Base-by-base conservation (phyloP, 371 early-diverging fungal genomes). In the Mucor racemosus region DNA sequence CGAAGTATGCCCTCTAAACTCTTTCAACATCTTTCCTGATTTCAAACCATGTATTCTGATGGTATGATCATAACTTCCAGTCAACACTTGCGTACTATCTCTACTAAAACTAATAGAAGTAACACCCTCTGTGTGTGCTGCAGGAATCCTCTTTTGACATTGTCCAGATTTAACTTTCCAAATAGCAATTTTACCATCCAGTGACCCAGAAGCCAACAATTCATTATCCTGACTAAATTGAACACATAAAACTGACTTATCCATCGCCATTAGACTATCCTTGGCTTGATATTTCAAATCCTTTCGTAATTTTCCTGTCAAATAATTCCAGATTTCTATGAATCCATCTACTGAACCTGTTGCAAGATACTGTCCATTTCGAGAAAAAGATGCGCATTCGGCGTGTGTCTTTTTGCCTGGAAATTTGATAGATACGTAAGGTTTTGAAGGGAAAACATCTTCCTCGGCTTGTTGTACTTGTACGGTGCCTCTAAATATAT, bases 271-370 rank as follows among this genome's bases (percentile, higher is more conserved):
- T 53, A 91, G 73, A 7, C 60, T 19, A 34, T 59, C 73, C 67
- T 93, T 91, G 0, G 90, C 90, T 76, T 98, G 98, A 75, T 96
- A 98, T 60, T 84, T 82, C 48, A 98, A 76, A 73, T 97, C 97
- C 61, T 84, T 90, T 21, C 96, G 81, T 17, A 96, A 78, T 66
- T 96, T 97, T 1, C 95, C 97, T 3, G 95, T 95, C 58, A 89
- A 76, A 59, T 88, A 87, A 69, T 96, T 94, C 96, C 96, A 98
- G 14, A 98, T 74, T 75, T 98, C 97, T 59, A 98, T 92, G 66
- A 97, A 92, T 1, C 98, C 98, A 82, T 97, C 97, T 36, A 86
- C 78, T 42, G 92, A 91, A 17, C 98, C 98, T 11, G 97, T 96
- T 5, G 87, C 96, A 10, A 98, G 73, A 41, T 82, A 90, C 41